A percentile compares a stretch with the other conserved stretches of the same genome.
phyloP scores from a whole-genome alignment of 306 rosid species.

The Castanea sativa region DNA sequence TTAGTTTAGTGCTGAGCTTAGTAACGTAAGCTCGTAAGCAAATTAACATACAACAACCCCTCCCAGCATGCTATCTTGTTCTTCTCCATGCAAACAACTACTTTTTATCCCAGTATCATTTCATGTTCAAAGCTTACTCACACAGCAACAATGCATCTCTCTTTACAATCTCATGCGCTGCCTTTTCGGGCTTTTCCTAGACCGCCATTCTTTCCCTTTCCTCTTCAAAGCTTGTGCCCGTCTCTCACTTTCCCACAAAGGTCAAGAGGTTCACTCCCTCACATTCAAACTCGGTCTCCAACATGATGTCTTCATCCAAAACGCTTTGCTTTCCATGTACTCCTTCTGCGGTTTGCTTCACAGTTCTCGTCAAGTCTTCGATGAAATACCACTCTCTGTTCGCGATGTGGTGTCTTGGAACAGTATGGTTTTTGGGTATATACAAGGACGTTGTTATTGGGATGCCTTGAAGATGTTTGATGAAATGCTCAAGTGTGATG shows the following conservation, averaged over 20 bases:
- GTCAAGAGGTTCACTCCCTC: constrained; percentile 22
- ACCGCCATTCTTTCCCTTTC: constrained; percentile 17
- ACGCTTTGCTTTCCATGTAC: constrained; percentile 13
- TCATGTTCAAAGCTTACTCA: constrained; percentile 24
- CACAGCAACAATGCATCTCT: background rate
- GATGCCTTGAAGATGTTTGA: constrained; percentile 15
- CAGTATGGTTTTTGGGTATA: constrained; percentile 3
- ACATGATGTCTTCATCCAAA: constrained; percentile 15
- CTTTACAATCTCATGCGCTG: constrained; percentile 19
- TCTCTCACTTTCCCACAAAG: constrained; percentile 1
- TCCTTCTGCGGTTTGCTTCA: constrained; percentile 7
- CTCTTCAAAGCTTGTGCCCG: constrained; percentile 14
- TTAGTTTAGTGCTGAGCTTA: too few species aligned
- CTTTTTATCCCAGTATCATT: constrained; percentile 10
- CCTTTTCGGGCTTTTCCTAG: background rate
- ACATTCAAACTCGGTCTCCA: constrained; percentile 5
- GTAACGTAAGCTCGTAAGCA: too few species aligned
- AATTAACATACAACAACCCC: too few species aligned
- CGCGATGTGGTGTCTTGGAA: constrained; percentile 17
- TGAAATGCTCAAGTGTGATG: constrained; percentile 3
- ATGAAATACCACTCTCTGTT: background rate
- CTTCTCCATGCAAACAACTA: too few species aligned
- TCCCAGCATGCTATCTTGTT: too few species aligned
- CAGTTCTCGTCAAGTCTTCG: constrained; percentile 8
- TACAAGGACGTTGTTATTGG: background rate